phyloP scores from a whole-genome alignment of 2,329 filamentous ascomycete genomes.

The Apiospora phragmitis region DNA sequence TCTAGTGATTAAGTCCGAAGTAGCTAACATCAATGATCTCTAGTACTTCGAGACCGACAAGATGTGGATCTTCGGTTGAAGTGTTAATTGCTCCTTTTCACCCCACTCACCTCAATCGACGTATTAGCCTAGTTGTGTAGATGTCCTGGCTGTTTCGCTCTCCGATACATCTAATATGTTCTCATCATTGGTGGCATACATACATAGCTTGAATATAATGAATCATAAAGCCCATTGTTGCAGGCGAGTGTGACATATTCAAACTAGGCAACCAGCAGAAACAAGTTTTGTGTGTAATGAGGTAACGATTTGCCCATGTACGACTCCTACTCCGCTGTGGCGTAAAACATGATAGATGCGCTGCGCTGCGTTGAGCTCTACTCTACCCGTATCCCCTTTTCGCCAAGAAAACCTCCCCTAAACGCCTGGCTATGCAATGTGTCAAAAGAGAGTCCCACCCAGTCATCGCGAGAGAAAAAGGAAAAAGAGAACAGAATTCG shows the following conservation, averaged over 20 bases:
- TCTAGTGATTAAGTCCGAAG: background rate
- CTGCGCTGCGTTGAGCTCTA: background rate
- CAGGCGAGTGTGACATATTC: background rate
- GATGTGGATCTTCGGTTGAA: slow-evolving; percentile 60
- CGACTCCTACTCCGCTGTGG: background rate
- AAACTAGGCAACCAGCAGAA: background rate
- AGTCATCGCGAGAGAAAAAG: background rate
- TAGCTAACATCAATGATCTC: background rate
- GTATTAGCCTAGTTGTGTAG: background rate
- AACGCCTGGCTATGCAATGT: slow-evolving; percentile 34
- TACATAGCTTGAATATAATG: slow-evolving; percentile 4
- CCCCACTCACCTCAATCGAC: background rate
- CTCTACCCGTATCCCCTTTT: background rate
- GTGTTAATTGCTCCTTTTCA: background rate
- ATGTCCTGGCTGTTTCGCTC: background rate
- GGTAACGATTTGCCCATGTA: background rate
- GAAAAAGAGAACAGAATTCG: background rate
- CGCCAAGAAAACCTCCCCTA: slow-evolving; percentile 14
- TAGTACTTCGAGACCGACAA: slow-evolving; percentile 58
- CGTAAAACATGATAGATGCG: background rate
- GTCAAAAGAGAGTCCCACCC: slow-evolving; percentile 8
- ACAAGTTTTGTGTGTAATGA: background rate
- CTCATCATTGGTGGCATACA: background rate
- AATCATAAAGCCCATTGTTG: background rate
- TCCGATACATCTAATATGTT: background rate